Evolutionary conservation across 2,329 filamentous ascomycete species (phyloP).

Genomic region (Ascosphaera aggregata): DNA sequence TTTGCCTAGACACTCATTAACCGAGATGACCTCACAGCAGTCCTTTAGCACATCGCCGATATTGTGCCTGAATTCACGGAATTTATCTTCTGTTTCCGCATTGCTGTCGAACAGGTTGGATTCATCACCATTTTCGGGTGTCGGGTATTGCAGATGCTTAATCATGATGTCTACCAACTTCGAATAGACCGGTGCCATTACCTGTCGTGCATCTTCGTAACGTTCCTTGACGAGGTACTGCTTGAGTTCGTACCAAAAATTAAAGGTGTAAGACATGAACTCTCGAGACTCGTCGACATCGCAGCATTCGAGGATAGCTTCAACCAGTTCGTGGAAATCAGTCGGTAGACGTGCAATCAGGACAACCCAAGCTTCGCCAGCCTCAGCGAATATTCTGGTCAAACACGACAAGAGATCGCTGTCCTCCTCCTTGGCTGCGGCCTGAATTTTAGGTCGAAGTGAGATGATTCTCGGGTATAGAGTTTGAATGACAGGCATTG

Average conservation of each 20-base stretch:
- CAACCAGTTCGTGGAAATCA: constrained; percentile 66
- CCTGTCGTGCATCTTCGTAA: constrained; percentile 59
- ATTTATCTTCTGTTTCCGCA: constrained; percentile 87
- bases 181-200: constrained; percentile 61
- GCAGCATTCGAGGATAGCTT: constrained; percentile 79
- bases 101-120: constrained; percentile 86
- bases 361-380: constrained; percentile 85
- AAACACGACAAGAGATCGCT: constrained; percentile 66
- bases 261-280: constrained; percentile 80
- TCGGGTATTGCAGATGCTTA: constrained; percentile 69
- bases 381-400: constrained; percentile 76
- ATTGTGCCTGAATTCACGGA: constrained; percentile 82
- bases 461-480: constrained; percentile 63
- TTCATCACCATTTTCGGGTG: constrained; percentile 47
- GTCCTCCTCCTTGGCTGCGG: constrained; percentile 59
- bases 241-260: constrained; percentile 97
- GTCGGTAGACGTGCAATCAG: constrained; percentile 64
- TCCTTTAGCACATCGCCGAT: constrained; percentile 98
- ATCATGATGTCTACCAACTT: constrained; percentile 85
- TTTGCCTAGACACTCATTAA: constrained; percentile 75
- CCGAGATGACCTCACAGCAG: constrained; percentile 85
- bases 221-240: constrained; percentile 81
- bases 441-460: constrained; percentile 51
- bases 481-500: constrained; percentile 53
- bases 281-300: constrained; percentile 71